Base-by-base conservation (phyloP, 345 rosid species). In the Carallia brachiata region DNA sequence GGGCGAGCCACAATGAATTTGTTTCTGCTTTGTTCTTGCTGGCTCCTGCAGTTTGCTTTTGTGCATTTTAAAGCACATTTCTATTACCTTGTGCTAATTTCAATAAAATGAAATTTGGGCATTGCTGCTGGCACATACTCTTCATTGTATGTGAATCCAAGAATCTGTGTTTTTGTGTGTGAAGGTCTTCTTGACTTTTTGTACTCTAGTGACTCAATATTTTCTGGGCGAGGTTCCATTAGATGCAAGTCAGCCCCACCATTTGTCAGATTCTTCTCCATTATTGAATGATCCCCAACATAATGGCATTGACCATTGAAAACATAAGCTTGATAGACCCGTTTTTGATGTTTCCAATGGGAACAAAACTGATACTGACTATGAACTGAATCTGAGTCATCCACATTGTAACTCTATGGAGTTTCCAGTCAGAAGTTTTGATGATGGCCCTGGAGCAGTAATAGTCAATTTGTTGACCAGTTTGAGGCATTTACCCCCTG, bases 401-500 rank as follows among this genome's bases (percentile, higher is more conserved):
- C 84, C 71, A 40, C 84, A 69, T 81, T 59, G 61, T 36, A 75
- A 83, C 65, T 75, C 50, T 47, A 76, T 54, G 63, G 87, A 69
- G 40, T 77, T 76, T 75, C 79, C 79, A 70, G 79, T 76, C 78
- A 91, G 77, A 55, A 79, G 63, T 81, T 77, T 83, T 48, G 69
- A 47, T 74, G 96, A 92, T 81, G 89, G 98, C 39, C 96, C 96
- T 72, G 94, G 94, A 75, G 93, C 94, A 63, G 94, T 92, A 54
- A 27, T 90, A 63, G 97, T 95, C 65, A 92, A 95, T 79, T 80
- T 92, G 61, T 78, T 95, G 83, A 95, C 96, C 62, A 92, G 98
- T 84, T 84, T 95, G 78, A 85, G 99, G 87, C 92, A 90, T 81
- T 84, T 92, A 62, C 93, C 96, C 10, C 96, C 94, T 62, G 87